phyloP scores from a whole-genome alignment of 2,329 filamentous ascomycete species.

The Didymella lethalis region DNA sequence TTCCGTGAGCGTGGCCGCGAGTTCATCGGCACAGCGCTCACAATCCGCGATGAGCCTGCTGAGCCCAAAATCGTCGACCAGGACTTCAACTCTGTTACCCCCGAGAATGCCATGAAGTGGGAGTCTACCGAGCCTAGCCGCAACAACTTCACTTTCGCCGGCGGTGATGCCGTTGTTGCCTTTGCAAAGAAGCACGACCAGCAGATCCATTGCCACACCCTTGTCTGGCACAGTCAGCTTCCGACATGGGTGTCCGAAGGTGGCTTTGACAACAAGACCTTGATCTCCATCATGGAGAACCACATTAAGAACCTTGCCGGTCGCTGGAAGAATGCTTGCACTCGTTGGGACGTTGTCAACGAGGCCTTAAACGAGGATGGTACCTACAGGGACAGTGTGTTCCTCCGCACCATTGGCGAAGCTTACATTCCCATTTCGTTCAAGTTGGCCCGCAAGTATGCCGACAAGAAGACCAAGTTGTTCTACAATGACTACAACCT shows the following conservation, averaged over 20 bases:
- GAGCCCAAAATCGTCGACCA: slow-evolving; percentile 37
- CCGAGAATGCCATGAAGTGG: slow-evolving; percentile 45
- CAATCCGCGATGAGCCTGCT: slow-evolving; percentile 35
- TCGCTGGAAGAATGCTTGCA: slow-evolving; percentile 52
- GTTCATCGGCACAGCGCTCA: slow-evolving; percentile 40
- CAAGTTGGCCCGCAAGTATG: slow-evolving; percentile 51
- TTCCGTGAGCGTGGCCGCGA: slow-evolving; percentile 32
- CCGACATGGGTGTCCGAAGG: slow-evolving; percentile 51
- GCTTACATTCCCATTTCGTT: slow-evolving; percentile 58
- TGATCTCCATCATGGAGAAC: slow-evolving; percentile 53
- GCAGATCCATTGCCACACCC: slow-evolving; percentile 51
- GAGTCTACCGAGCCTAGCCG: slow-evolving; percentile 49
- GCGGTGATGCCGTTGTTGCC: slow-evolving; percentile 47
- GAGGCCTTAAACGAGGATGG: slow-evolving; percentile 58
- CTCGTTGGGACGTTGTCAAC: slow-evolving; percentile 53
- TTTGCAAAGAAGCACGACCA: slow-evolving; percentile 49
- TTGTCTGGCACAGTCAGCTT: slow-evolving; percentile 55
- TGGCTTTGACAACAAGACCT: slow-evolving; percentile 51
- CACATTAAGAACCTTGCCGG: slow-evolving; percentile 52
- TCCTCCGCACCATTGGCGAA: slow-evolving; percentile 54
- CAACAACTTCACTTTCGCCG: slow-evolving; percentile 50
- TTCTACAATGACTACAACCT: slow-evolving; percentile 73
- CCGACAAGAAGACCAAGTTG: slow-evolving; percentile 50
- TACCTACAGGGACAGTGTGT: slow-evolving; percentile 54
- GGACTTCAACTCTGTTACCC: slow-evolving; percentile 44